Evolutionary conservation across 495 filamentous ascomycete species (phyloP).

Genomic region (Aspergillus panamensis): DNA sequence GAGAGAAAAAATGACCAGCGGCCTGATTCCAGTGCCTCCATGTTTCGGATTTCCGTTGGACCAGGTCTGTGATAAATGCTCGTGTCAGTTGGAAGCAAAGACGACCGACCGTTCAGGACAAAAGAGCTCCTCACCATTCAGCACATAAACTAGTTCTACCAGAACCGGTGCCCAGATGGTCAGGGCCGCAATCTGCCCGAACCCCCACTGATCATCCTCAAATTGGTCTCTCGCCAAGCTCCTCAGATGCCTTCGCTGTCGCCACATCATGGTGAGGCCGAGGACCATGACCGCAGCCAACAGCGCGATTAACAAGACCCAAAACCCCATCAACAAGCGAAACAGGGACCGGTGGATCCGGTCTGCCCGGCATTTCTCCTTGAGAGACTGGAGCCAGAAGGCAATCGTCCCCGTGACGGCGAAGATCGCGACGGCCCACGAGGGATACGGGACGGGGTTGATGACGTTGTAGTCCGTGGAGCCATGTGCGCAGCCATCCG

Average conservation of each 20-base stretch:
- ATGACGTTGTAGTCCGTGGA: conserved; percentile 12
- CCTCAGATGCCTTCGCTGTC: conserved; percentile 5
- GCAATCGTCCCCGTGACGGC: conserved; percentile 5
- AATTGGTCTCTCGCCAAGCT: conserved; percentile 12
- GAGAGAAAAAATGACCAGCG: conserved; percentile 1
- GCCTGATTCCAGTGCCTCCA: conserved; percentile 8
- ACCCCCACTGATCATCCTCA: conserved; percentile 13
- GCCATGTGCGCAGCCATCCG: conserved; percentile 13
- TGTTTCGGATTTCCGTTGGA: background rate
- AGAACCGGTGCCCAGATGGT: conserved; percentile 11
- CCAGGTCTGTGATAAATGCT: background rate
- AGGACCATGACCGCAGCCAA: conserved; percentile 6
- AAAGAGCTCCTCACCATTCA: conserved; percentile 3
- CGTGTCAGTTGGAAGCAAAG: background rate
- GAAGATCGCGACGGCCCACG: conserved; percentile 11
- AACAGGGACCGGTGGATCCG: conserved; percentile 1
- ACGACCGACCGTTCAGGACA: background rate
- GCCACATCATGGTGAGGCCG: conserved; percentile 11
- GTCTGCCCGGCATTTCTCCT: conserved; percentile 8
- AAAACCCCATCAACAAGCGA: conserved; percentile 1
- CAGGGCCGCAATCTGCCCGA: conserved; percentile 13
- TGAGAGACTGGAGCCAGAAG: conserved; percentile 8
- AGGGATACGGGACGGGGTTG: conserved; percentile 12
- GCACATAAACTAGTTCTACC: conserved; percentile 6
- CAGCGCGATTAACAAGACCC: conserved; percentile 4